Percentiles rank a stretch among this genome's conserved stretches.
phyloP scores from a whole-genome alignment of 345 rosid genomes.

The Odontarrhena argentea region DNA sequence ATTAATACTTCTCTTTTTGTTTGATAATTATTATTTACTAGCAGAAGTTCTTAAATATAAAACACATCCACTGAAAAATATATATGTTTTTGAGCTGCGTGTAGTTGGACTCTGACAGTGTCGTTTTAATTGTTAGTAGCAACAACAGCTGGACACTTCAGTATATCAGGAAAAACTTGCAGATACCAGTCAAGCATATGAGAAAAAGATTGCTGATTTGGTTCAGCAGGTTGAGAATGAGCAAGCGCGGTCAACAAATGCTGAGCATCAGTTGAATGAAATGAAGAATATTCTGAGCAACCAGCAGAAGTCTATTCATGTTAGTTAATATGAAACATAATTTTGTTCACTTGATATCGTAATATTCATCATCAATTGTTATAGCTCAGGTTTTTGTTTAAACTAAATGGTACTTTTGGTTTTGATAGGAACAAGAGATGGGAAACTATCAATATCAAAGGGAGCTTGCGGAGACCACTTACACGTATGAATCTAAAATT shows the following conservation, averaged over 20 bases:
- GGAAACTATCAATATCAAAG: constrained; percentile 61
- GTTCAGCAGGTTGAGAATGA: constrained; percentile 63
- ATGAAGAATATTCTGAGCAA: constrained; percentile 56
- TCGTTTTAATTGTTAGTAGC: constrained; percentile 55
- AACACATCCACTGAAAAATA: neutral
- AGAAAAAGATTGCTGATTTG: constrained; percentile 70
- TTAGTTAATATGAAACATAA: constrained; percentile 36
- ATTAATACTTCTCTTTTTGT: constrained; percentile 4
- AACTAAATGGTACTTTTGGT: constrained; percentile 33
- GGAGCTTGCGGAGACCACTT: constrained; percentile 67
- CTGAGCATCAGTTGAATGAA: constrained; percentile 53
- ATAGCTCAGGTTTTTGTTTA: neutral
- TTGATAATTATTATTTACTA: constrained; percentile 22
- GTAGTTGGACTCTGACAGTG: constrained; percentile 35
- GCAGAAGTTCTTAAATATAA: constrained; percentile 8
- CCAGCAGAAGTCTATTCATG: constrained; percentile 63
- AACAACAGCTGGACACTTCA: constrained; percentile 67
- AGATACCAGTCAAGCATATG: constrained; percentile 76
- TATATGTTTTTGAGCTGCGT: constrained; percentile 1
- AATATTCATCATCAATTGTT: constrained; percentile 7
- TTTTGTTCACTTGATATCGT: neutral
- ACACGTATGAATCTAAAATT: constrained; percentile 69
- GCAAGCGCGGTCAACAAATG: constrained; percentile 41
- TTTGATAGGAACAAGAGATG: constrained; percentile 58
- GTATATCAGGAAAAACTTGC: constrained; percentile 67